These are phyloP conservation scores for Geosmithia flava DNA, from an alignment of 2,329 filamentous ascomycete genomes.

Conservation along the genomic window DNA sequence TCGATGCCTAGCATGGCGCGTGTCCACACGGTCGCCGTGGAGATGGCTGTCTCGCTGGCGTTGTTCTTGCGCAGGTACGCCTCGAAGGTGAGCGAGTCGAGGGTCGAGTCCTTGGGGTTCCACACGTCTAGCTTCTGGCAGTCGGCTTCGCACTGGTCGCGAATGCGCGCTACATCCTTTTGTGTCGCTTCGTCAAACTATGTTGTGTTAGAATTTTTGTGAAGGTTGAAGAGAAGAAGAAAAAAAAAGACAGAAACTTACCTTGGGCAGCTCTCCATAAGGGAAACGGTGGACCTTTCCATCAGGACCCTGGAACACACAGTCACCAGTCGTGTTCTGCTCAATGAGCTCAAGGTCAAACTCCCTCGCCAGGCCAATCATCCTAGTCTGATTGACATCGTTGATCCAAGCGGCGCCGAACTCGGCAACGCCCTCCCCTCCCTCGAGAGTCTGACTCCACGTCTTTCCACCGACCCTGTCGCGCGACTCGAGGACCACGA, in stretches of 20 bases:
- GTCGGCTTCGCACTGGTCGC: constrained; percentile 14
- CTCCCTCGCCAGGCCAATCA: constrained; percentile 23
- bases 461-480: constrained; percentile 40
- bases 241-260: constrained; percentile 1
- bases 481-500: constrained; percentile 34
- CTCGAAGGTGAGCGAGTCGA: constrained; percentile 15
- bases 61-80: constrained; percentile 12
- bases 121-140: constrained; percentile 12
- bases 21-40: constrained; percentile 29
- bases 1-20: constrained; percentile 38
- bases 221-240: background rate
- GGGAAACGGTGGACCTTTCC: constrained; percentile 12
- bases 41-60: constrained; percentile 13
- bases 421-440: constrained; percentile 27
- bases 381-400: constrained; percentile 33
- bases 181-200: constrained; percentile 2
- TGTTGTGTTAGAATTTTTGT: background rate
- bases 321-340: constrained; percentile 32
- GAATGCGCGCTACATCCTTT: constrained; percentile 5
- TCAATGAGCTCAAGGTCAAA: constrained; percentile 29
- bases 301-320: constrained; percentile 25
- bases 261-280: constrained; percentile 10
- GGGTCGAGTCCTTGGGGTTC: constrained; percentile 6
- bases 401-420: constrained; percentile 50
- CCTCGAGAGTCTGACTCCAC: constrained; percentile 19